phyloP scores from a whole-genome alignment of 2,329 filamentous ascomycete genomes.

The Diaporthe sp. region DNA sequence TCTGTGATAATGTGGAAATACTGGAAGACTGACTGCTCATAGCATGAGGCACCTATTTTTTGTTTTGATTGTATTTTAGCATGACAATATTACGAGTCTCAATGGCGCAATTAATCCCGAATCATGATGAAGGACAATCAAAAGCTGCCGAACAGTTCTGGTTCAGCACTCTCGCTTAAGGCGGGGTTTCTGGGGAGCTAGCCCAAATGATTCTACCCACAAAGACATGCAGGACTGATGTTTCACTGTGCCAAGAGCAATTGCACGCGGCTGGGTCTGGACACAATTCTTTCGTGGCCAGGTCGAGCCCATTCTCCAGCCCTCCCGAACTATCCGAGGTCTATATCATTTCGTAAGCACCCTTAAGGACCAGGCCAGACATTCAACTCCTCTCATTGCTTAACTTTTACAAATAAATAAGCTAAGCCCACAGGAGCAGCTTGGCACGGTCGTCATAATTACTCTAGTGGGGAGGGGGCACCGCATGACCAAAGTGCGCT shows the following conservation, averaged over 20 bases:
- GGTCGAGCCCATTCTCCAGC: not conserved
- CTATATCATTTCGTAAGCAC: not conserved
- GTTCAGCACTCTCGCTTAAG: not conserved
- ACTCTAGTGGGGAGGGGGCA: not conserved
- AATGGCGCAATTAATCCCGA: not conserved
- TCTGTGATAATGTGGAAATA: not conserved
- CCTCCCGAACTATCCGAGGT: not conserved
- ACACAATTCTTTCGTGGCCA: not conserved
- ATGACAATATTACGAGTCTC: not conserved
- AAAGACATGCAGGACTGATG: not conserved
- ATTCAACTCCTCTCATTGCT: no score
- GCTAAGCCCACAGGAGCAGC: not conserved
- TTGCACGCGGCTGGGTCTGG: not conserved
- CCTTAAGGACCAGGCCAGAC: not conserved
- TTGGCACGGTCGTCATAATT: conserved; percentile 10
- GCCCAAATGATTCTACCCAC: not conserved
- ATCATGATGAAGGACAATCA: not conserved
- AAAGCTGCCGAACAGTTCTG: not conserved
- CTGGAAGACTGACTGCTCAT: not conserved
- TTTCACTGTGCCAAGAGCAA: not conserved
- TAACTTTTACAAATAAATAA: not conserved
- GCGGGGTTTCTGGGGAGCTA: not conserved
- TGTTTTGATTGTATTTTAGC: not conserved
- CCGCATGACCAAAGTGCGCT: not conserved
- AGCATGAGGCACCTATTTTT: no score